Evolutionary conservation across 768 basidiomycete genomes (phyloP), one percentile per base, ranked within the genome.

Genomic region (Phylloporus scabripes): DNA sequence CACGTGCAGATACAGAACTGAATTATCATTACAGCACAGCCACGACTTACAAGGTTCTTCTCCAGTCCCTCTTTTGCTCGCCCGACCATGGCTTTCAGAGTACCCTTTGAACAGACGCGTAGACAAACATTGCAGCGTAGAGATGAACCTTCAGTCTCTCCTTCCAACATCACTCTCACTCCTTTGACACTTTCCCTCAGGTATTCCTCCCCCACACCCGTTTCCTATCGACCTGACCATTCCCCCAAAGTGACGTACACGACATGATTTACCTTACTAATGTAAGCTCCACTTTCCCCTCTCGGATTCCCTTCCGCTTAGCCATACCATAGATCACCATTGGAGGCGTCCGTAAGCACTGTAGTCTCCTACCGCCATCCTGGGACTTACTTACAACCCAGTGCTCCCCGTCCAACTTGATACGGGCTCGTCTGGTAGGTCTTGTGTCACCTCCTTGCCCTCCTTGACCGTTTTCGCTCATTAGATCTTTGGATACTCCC

Each of bases 231-330:
- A 23, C 42, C 51, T 54, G 61, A 61, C 66, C 50, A 43, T 45
- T 14, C 11, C 44, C 45, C 48, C 50, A 21, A 50, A 91, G 87
- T 59, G 80, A 85, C 54, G 77, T 82, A 23, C 78, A 82, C 52
- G 90, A 92, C 68, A 62, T 92, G 65, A 74, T 92, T 50, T 92
- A 92, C 57, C 76, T 89, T 49, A 77, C 82, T 48, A 82, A 91
- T 60, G 87, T 87, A 58, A 67, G 84, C 7, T 17, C 20, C 5
- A 15, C 42, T 9, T n/a, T 0, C 12, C 21, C 23, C 3, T 31
- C 37, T 39, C 12, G 9, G 4, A 0, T 11, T 14, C 0, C 18
- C 29, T 23, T 36, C 17, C 15, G 1, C 58, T 61, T 39, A 59
- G 21, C 10, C 43, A 3, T 26, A 44, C 51, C 21, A 38, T 60